phyloP scores from a whole-genome alignment of 2,329 filamentous ascomycete species.

The Scedosporium minutisporum region DNA sequence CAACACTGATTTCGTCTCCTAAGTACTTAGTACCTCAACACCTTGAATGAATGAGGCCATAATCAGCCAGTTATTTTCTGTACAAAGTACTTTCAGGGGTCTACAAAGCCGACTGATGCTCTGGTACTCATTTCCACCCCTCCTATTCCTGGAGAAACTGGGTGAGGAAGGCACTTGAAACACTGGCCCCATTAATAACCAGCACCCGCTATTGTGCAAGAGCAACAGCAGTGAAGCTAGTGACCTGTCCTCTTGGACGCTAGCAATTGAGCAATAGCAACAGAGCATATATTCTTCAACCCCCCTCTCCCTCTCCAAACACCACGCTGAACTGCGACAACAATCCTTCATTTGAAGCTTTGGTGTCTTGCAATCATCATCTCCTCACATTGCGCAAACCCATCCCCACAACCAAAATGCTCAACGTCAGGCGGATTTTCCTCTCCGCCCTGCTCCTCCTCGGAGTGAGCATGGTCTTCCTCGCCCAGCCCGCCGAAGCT shows the following conservation, averaged over 20 bases:
- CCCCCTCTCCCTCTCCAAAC: constrained; percentile 10
- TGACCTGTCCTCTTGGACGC: background rate
- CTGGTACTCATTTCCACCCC: background rate
- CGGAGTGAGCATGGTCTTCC: constrained; percentile 63
- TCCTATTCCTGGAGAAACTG: constrained; percentile 1
- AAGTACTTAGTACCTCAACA: too few species aligned
- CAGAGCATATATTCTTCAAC: constrained; percentile 5
- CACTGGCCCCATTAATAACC: background rate
- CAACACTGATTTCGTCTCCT: background rate
- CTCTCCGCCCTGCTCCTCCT: constrained; percentile 67
- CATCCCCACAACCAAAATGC: constrained; percentile 46
- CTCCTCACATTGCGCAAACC: background rate
- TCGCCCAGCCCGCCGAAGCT: constrained; percentile 65
- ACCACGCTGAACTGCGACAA: constrained; percentile 10
- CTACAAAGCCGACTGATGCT: background rate
- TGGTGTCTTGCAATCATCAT: constrained; percentile 3
- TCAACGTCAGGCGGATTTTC: constrained; percentile 61
- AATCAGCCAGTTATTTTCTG: background rate
- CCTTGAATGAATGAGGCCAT: background rate
- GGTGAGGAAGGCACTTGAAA: background rate
- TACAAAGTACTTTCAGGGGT: background rate
- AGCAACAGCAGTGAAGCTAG: background rate
- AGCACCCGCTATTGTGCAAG: background rate
- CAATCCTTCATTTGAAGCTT: background rate
- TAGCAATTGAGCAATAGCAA: background rate